Base-by-base conservation (phyloP, 2,329 filamentous ascomycete species). In the Neofusicoccum sp. region DNA sequence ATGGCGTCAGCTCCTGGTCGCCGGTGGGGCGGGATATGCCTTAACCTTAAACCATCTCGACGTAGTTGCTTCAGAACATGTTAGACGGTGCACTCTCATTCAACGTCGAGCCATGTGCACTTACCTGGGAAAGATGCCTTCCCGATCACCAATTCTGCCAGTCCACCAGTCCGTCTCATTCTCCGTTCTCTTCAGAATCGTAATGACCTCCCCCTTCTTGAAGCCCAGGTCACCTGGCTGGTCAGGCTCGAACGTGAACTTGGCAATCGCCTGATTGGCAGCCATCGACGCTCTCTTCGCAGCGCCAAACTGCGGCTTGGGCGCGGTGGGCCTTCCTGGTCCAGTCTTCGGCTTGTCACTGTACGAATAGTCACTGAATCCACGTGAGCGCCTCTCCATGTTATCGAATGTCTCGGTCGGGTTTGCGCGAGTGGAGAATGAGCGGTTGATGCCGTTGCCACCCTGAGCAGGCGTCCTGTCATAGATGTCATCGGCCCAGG, bases 101-200 rank as follows among this genome's bases (percentile, higher is more conserved):
- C 65, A 49, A 34, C 28, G 16, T n/a, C 56, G 28, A 53, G 40
- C 43, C 34, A 24, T 16, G 16, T 8, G 16, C 26, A 70, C 79
- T 65, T 78, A 85, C 84, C 90, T 95, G 0, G 95, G 95, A 77
- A 99, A 99, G 66, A 97, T 96, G 38, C 95, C 95, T 60, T 93
- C 90, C 67, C 87, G 84, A 65, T 86, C 84, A 31, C 93, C 93
- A 70, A 97, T 87, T 76, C 89, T 88, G 28, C 95, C 95, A 16
- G 93, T 98, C 95, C 93, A 98, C 93, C 93, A 98, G 74, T 98
- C 93, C 61, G 92, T 93, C 62, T 91, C 89, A 68, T 89, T 97
- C 4, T 98, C 91, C 4, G 93, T 98, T 76, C 90, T 89, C 80
- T 99, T 97, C 61, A 96, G 75, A 61, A 99, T 92, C 1, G 92